Percentiles rank a stretch among this genome's conserved stretches.
Conservation (phyloP, 352 stramenopile genomes). For the Thraustochytrium striatum region DNA sequence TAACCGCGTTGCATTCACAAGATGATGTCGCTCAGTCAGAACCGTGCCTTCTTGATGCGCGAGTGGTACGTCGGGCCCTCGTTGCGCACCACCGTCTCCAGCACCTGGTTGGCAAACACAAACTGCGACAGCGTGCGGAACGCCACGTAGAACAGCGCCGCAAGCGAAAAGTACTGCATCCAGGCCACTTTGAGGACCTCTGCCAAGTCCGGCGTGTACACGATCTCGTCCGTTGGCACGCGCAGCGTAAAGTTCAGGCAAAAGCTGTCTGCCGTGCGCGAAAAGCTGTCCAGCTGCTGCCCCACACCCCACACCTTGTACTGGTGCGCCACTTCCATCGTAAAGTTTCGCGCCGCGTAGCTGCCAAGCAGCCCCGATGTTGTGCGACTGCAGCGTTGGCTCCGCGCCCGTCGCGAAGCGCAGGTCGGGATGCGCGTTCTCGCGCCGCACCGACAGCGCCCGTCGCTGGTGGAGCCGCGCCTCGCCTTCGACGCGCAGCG, state of each 20-base stretch:
- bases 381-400: not conserved
- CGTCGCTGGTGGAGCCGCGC: constrained; percentile 61
- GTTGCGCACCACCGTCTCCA: constrained; percentile 16
- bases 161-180: constrained; percentile 33
- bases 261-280: constrained; percentile 9
- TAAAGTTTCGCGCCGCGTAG: constrained; percentile 50
- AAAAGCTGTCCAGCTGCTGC: not conserved
- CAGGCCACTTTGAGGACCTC: constrained; percentile 43
- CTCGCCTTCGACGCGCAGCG: constrained; percentile 63
- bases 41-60: constrained; percentile 17
- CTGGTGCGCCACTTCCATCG: constrained; percentile 29
- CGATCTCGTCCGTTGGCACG: constrained; percentile 18
- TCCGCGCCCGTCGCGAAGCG: not conserved
- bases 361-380: constrained; percentile 37
- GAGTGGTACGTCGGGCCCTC: not conserved
- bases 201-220: constrained; percentile 25
- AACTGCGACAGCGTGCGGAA: not conserved
- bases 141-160: constrained; percentile 14
- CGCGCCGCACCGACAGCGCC: constrained; percentile 59
- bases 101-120: constrained; percentile 31
- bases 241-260: constrained; percentile 31
- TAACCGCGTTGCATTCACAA: not conserved
- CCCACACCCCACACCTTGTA: constrained; percentile 48
- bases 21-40: not conserved
- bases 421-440: constrained; percentile 51